Base-by-base conservation (phyloP, 768 basidiomycete genomes). In the Termitomyces sp. region DNA sequence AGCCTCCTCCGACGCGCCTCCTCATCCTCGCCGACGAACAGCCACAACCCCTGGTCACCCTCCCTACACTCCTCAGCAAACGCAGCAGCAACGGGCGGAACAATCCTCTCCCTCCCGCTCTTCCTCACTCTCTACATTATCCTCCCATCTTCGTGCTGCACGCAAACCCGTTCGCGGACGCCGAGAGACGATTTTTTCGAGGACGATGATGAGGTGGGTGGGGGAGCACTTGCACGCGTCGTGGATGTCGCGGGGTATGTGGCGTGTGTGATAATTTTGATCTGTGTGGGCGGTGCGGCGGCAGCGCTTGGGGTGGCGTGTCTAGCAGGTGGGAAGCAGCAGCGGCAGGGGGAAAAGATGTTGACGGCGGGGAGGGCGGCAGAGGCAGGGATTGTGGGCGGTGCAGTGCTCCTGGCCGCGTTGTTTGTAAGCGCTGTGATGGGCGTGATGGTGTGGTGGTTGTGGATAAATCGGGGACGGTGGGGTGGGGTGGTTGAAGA, bases 51-150 rank as follows among this genome's bases (percentile, higher is more conserved):
- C 16, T 70, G 65, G 58, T 58, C 52, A 24, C 58, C 66, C 1
- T 62, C 70, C 24, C 54, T 73, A 24, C 58, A 65, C 28, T 64
- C 72, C 8, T 72, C 74, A 11, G 65, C 67, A 40, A 63, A 67
- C 52, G 70, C 72, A 26, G 73, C 67, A 14, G 71, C 72, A 18
- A 66, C 65, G 26, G 74, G 74, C 47, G 74, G 72, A 1, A 60
- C 65, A 5, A 71, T 75, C 55, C 68, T 75, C 50, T 38, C 72
- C 2, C 56, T 72, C 6, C 74, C 74, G 1, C 57, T 73, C 47
- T 71, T 66, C 7, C 59, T 73, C 24, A 60, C 71, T 11, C 57
- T 74, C 6, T 73, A 68, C 60, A 49, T 71, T 55, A 61, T 73
- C 56, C 43, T 71, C n/a, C 62, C 61, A 52, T 11, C 16, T 32